Percentiles rank a stretch among this genome's conserved stretches.
These are phyloP conservation scores for Niveomyces coronatus DNA, from an alignment of 2,329 filamentous ascomycete species.

Conservation along the genomic window DNA sequence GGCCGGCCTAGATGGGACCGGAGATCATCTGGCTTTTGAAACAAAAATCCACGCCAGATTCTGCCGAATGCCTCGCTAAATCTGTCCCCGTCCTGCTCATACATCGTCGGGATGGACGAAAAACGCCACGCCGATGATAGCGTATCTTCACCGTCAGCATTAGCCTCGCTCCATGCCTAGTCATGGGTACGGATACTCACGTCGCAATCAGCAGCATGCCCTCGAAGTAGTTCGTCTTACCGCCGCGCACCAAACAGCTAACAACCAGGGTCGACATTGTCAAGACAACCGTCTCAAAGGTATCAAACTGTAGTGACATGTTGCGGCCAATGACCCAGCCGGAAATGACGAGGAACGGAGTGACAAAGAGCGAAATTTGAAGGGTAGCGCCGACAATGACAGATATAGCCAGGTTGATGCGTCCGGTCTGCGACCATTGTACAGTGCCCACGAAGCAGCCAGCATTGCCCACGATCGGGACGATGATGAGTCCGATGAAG, in stretches of 20 bases:
- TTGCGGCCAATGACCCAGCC: constrained; percentile 8
- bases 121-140: constrained; percentile 8
- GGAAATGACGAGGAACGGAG: constrained; percentile 12
- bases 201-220: constrained; percentile 12
- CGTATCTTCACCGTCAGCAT: neutral
- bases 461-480: constrained; percentile 13
- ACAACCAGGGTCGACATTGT: constrained; percentile 13
- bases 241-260: constrained; percentile 12
- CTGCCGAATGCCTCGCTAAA: too few species aligned
- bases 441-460: constrained; percentile 12
- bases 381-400: constrained; percentile 14
- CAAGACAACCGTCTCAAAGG: constrained; percentile 12
- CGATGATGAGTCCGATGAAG: constrained; percentile 13
- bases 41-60: too few species aligned
- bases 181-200: too few species aligned
- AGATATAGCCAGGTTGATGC: constrained; percentile 13
- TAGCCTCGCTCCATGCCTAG: too few species aligned
- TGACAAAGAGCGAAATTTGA: constrained; percentile 14
- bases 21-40: too few species aligned
- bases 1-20: too few species aligned
- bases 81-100: neutral
- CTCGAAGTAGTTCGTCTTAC: constrained; percentile 13
- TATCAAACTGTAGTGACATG: constrained; percentile 14
- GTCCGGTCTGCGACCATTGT: constrained; percentile 12
- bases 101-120: constrained; percentile 7